Conservation (phyloP, 306 rosid species). For the Cicer arietinum region DNA sequence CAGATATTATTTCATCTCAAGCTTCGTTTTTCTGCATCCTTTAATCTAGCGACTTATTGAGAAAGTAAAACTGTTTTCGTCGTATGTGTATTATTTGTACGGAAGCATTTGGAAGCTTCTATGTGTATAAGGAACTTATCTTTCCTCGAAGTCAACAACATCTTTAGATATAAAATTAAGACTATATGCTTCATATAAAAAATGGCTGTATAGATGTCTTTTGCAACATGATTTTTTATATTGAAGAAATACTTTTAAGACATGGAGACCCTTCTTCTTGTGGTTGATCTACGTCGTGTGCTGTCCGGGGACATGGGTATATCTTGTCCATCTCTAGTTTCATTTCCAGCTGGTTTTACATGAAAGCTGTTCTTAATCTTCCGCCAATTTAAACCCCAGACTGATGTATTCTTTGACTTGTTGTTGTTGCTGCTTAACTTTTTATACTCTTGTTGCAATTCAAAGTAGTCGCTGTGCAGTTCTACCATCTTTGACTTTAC, state of each 20-base stretch:
- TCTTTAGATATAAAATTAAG: slow-evolving; percentile 18
- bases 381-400: slow-evolving; percentile 75
- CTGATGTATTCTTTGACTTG: slow-evolving; percentile 55
- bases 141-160: slow-evolving; percentile 30
- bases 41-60: not conserved
- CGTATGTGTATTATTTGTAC: not conserved
- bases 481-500: slow-evolving; percentile 69
- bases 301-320: slow-evolving; percentile 47
- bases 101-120: slow-evolving; percentile 27
- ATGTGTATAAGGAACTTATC: slow-evolving; percentile 3
- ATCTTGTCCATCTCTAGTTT: slow-evolving; percentile 49
- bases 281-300: slow-evolving; percentile 44
- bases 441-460: slow-evolving; percentile 75
- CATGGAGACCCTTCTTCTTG: slow-evolving; percentile 57
- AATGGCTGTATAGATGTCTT: slow-evolving; percentile 41
- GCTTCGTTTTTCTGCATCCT: slow-evolving; percentile 16
- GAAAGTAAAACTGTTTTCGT: slow-evolving; percentile 10
- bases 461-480: slow-evolving; percentile 76
- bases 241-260: slow-evolving; percentile 51
- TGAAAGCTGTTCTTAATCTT: slow-evolving; percentile 80
- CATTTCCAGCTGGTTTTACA: slow-evolving; percentile 59
- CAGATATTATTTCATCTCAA: slow-evolving; percentile 6
- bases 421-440: slow-evolving; percentile 52
- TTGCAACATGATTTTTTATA: slow-evolving; percentile 19
- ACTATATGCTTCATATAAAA: slow-evolving; percentile 30